Evolutionary conservation across 129 eudicot species (phyloP), one percentile per base, ranked within the genome.

Genomic region (Tagetes patula): DNA sequence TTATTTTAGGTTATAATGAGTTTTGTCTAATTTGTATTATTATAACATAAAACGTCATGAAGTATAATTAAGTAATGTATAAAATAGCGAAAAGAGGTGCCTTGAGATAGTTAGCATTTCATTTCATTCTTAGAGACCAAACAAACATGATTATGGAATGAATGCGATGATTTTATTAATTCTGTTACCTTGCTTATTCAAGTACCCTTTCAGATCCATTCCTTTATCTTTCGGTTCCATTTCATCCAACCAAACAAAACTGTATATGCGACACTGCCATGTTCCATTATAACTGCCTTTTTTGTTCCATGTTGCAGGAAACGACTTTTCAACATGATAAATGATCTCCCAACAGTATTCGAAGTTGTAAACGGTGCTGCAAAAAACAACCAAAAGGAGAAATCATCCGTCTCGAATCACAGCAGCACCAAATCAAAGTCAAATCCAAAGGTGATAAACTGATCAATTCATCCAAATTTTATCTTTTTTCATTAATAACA

Each of bases 321-420:
- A 64, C 85, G 86, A 38, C 94, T 90, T 62, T 87, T 87, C 84
- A 83, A 78, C 71, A 83, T 90, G 96, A 82, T 90, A 68, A 90
- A 90, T 41, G 94, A 87, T 55, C 86, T 90, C 65, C 96, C 96
- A 31, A 81, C 96, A 27, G 68, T 90, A 32, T 90, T 76, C 75
- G 96, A 90, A 79, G 85, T 87, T 75, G 96, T 87, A 63, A 90
- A 80, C 41, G 91, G 94, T 61, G 58, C 72, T 48, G 87, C 79
- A n/a, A 83, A 87, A 77, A 85, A 82, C 71, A 87, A 79, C 52
- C 82, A 58, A 66, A 90, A 85, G 79, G 96, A 85, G 55, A 90
- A 84, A 73, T 87, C 96, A 43, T 48, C 85, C 27, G 79, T 78
- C 58, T 75, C 90, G 52, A 82, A 87, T 70, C 86, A 89, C 59